A percentile compares a stretch with the other conserved stretches of the same genome.
Conservation (phyloP, 2,329 filamentous ascomycete species). For the Neophaeococcomyces mojaviensis region DNA sequence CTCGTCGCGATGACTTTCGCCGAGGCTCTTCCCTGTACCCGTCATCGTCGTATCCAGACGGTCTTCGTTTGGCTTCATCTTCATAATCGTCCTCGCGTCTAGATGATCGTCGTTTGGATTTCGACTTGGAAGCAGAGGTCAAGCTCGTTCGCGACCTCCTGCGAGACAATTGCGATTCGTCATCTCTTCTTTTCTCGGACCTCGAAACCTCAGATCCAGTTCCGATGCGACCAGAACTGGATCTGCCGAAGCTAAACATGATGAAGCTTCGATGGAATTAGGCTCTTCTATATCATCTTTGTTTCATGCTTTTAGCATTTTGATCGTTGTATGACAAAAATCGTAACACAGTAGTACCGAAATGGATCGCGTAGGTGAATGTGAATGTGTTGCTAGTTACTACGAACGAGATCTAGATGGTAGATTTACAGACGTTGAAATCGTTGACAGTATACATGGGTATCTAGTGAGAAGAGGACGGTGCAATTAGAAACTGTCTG, state of each 20-base stretch:
- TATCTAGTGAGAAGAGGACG: conserved; percentile 4
- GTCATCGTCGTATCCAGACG: no score
- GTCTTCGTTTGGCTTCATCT: background rate
- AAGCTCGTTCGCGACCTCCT: conserved; percentile 9
- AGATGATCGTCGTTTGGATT: conserved; percentile 12
- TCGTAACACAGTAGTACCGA: no score
- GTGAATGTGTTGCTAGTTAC: background rate
- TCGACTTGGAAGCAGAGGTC: conserved; percentile 15
- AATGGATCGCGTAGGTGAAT: conserved; percentile 1
- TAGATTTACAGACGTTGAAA: conserved; percentile 4
- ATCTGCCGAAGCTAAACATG: conserved; percentile 14
- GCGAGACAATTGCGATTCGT: conserved; percentile 3
- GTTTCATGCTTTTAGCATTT: no score
- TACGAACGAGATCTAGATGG: background rate
- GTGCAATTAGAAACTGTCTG: background rate
- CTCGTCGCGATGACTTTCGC: conserved; percentile 13
- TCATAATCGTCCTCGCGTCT: conserved; percentile 12
- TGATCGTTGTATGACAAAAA: no score
- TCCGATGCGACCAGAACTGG: conserved; percentile 18
- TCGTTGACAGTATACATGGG: conserved; percentile 1
- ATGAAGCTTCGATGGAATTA: background rate
- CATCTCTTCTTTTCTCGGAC: conserved; percentile 11
- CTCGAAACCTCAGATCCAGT: conserved; percentile 16
- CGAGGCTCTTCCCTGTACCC: background rate
- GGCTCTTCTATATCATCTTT: conserved; percentile 5